These are phyloP conservation scores for Sporobolus alterniflorus DNA, from an alignment of 202 grass and related monocot species.

Conservation along the genomic window DNA sequence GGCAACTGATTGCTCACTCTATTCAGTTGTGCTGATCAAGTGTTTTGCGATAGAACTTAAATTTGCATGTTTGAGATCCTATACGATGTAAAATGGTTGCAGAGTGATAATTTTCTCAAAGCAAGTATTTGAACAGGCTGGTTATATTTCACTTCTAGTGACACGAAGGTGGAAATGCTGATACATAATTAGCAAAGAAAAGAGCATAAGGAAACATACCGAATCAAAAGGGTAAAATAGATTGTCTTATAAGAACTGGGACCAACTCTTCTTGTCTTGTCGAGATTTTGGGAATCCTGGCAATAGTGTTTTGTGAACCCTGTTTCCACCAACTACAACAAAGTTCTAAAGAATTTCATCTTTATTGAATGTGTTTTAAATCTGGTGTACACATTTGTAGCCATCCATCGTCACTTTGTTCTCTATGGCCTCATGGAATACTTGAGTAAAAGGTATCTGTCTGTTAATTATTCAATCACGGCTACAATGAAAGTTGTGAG, in stretches of 20 bases:
- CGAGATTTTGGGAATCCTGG: not conserved
- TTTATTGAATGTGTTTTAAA: not conserved
- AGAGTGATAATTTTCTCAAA: not conserved
- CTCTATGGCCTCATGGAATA: conserved; percentile 92
- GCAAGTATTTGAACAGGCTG: not conserved
- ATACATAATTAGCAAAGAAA: not conserved
- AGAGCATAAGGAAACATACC: not conserved
- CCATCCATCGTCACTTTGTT: conserved; percentile 92
- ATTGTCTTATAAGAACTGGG: not conserved
- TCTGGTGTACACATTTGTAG: conserved; percentile 38
- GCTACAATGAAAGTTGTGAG: not conserved
- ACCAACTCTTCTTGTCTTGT: not conserved
- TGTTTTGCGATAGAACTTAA: not conserved
- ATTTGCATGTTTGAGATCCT: not conserved
- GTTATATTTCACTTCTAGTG: conserved; percentile 1
- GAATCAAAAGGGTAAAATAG: not conserved
- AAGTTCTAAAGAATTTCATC: not conserved
- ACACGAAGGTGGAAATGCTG: not conserved
- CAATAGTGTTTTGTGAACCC: not conserved
- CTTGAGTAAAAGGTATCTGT: conserved; percentile 62
- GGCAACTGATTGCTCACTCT: not conserved
- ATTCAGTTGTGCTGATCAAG: not conserved
- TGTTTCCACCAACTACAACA: not conserved
- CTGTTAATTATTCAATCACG: not conserved
- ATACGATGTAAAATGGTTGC: not conserved